Base-by-base conservation (phyloP, 495 filamentous ascomycete species). In the Cenococcum geophilum region DNA sequence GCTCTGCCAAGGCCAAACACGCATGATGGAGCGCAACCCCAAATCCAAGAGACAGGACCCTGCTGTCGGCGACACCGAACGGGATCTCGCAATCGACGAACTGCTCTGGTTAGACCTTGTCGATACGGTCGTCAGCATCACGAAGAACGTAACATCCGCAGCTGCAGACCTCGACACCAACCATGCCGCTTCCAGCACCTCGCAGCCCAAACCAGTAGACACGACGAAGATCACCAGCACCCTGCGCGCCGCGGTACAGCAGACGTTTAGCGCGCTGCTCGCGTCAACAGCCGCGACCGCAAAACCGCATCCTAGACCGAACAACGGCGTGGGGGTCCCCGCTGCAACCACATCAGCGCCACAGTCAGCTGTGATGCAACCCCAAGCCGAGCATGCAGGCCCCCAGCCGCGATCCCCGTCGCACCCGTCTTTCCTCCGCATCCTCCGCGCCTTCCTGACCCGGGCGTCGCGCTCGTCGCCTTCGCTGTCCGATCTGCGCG, bases 1-100 rank as follows among this genome's bases (percentile, higher is more conserved):
- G 93, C 80, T 98, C 22, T 97, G 93, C 67, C 91, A 93, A 74
- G 86, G 89, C 36, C 91, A 97, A 74, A 92, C 82, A 55, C 90
- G 87, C 67, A 83, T 80, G 0, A 69, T 57, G 1, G 53, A 70
- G 14, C 68, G 70, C 23, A 8, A 50, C 43, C 18, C 40, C 43
- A 49, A 51, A 43, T 60, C 18, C 36, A 79, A 82, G 66, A 73
- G 75, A 67, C 68, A 76, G 0, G 64, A 70, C 60, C 73, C 78
- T 4, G 68, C 82, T 21, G 27, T 71, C 57, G 64, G 66, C 59
- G 60, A 66, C 65, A 45, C 60, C 48, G 80, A 85, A 32, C 82
- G 84, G 55, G 77, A 81, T 9, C 81, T 98, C 10, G 83, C 84
- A 1, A 75, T 86, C 11, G 90, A 93, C 59, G 93, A 97, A 71